phyloP scores from a whole-genome alignment of 2,329 filamentous ascomycete genomes.

The Ascochyta fabae region DNA sequence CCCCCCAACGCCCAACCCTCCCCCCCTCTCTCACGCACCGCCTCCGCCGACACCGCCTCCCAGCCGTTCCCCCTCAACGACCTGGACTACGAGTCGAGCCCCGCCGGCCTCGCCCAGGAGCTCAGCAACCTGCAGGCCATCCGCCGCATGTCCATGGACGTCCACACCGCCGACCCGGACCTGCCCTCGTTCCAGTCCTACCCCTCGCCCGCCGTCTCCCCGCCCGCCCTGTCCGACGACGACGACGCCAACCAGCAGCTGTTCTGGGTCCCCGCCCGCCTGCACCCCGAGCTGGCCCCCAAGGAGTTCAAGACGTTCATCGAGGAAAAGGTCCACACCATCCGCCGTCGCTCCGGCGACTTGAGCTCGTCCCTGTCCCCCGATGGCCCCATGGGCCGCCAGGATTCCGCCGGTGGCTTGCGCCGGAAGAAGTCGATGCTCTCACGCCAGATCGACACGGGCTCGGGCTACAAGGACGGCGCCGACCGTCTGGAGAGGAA shows the following conservation, averaged over 20 bases:
- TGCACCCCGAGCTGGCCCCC: constrained; percentile 93
- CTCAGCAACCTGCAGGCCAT: constrained; percentile 90
- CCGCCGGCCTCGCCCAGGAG: constrained; percentile 88
- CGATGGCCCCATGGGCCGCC: constrained; percentile 60
- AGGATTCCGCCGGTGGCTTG: constrained; percentile 66
- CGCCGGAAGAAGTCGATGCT: constrained; percentile 94
- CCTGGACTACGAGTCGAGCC: constrained; percentile 87
- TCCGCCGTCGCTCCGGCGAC: constrained; percentile 80
- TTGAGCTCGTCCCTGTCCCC: constrained; percentile 65
- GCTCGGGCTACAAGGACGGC: constrained; percentile 79
- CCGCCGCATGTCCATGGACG: constrained; percentile 93
- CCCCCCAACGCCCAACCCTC: constrained; percentile 39
- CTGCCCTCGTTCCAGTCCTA: constrained; percentile 71
- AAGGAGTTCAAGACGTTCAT: constrained; percentile 97
- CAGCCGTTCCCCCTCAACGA: constrained; percentile 77
- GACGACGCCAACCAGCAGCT: constrained; percentile 86
- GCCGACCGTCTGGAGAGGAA: constrained; percentile 80
- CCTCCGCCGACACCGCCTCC: constrained; percentile 53
- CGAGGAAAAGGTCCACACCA: constrained; percentile 89
- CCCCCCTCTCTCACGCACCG: constrained; percentile 48
- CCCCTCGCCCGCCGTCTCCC: constrained; percentile 70
- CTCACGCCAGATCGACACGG: constrained; percentile 85
- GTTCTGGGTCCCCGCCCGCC: constrained; percentile 93
- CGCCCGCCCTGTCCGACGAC: constrained; percentile 72
- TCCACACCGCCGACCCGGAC: constrained; percentile 73